These are phyloP conservation scores for Pseudozyma thailandica DNA, from an alignment of 1,284 basidiomycete genomes.

Conservation along the genomic window DNA sequence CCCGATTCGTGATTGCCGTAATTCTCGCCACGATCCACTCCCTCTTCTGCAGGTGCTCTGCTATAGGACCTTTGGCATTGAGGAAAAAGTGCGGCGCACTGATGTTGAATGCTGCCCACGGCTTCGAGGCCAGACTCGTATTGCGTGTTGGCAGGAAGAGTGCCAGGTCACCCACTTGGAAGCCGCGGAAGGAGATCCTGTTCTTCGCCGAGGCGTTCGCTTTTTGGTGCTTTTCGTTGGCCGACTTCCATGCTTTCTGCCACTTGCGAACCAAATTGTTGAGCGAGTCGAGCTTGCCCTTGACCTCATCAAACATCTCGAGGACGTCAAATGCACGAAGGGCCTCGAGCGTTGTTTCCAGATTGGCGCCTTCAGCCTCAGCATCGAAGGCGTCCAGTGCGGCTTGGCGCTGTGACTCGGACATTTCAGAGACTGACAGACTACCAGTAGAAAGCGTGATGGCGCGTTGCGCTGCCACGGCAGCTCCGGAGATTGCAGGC, in stretches of 20 bases:
- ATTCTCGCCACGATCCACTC: slow-evolving; percentile 96
- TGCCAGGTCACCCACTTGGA: slow-evolving; percentile 76
- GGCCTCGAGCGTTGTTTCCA: slow-evolving; percentile 69
- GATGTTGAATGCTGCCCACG: slow-evolving; percentile 70
- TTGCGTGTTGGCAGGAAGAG: slow-evolving; percentile 95
- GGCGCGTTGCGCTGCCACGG: slow-evolving; percentile 29
- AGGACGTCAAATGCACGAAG: slow-evolving; percentile 77
- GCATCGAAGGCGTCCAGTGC: slow-evolving; percentile 53
- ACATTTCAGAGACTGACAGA: slow-evolving; percentile 36
- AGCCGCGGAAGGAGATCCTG: slow-evolving; percentile 61
- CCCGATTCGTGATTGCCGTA: slow-evolving; percentile 83
- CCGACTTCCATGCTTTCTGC: slow-evolving; percentile 82
- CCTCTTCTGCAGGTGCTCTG: slow-evolving; percentile 74
- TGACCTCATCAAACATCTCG: slow-evolving; percentile 82
- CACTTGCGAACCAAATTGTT: slow-evolving; percentile 88
- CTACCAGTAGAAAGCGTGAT: slow-evolving; percentile 40
- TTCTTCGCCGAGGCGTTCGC: slow-evolving; percentile 70
- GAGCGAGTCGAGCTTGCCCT: slow-evolving; percentile 74
- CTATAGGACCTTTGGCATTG: slow-evolving; percentile 77
- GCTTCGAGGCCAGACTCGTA: slow-evolving; percentile 72
- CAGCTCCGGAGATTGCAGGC: slow-evolving; percentile 7
- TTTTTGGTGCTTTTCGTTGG: slow-evolving; percentile 80
- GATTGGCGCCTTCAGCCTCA: slow-evolving; percentile 30
- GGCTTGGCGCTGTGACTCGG: slow-evolving; percentile 46
- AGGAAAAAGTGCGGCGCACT: slow-evolving; percentile 98